A percentile compares a stretch with the other conserved stretches of the same genome.
These are phyloP conservation scores for Orychophragmus violaceus DNA, from an alignment of 345 rosid species.

Conservation along the genomic window DNA sequence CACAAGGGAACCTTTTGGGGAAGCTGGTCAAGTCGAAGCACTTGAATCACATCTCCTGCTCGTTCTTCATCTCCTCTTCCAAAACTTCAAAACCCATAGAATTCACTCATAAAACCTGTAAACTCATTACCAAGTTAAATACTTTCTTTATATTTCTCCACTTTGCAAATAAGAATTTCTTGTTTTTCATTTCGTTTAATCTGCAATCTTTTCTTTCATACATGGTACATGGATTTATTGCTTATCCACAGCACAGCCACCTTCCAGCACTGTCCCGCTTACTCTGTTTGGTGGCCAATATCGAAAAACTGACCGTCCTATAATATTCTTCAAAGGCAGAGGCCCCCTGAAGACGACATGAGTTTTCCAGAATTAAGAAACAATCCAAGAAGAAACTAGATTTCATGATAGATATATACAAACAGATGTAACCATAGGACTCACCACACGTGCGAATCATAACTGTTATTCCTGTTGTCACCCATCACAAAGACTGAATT, in stretches of 20 bases:
- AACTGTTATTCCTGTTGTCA: slow-evolving; percentile 92
- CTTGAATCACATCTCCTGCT: slow-evolving; percentile 44
- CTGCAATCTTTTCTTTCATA: neutral
- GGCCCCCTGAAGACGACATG: slow-evolving; percentile 61
- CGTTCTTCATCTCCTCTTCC: slow-evolving; percentile 45
- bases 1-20: slow-evolving; percentile 73
- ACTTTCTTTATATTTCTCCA: neutral
- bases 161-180: neutral
- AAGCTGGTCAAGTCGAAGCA: slow-evolving; percentile 63
- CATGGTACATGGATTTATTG: slow-evolving; percentile 24
- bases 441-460: slow-evolving; percentile 96
- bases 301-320: slow-evolving; percentile 84
- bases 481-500: slow-evolving; percentile 95
- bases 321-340: slow-evolving; percentile 80
- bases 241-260: slow-evolving; percentile 61
- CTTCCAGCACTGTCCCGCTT: slow-evolving; percentile 56
- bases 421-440: neutral
- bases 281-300: slow-evolving; percentile 93
- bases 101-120: slow-evolving; percentile 39
- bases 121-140: slow-evolving; percentile 22
- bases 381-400: slow-evolving; percentile 5
- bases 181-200: neutral
- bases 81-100: slow-evolving; percentile 42
- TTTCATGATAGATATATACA: neutral
- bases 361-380: slow-evolving; percentile 1